Conservation (phyloP, 495 filamentous ascomycete genomes). For the Rostrohypoxylon terebratum region DNA sequence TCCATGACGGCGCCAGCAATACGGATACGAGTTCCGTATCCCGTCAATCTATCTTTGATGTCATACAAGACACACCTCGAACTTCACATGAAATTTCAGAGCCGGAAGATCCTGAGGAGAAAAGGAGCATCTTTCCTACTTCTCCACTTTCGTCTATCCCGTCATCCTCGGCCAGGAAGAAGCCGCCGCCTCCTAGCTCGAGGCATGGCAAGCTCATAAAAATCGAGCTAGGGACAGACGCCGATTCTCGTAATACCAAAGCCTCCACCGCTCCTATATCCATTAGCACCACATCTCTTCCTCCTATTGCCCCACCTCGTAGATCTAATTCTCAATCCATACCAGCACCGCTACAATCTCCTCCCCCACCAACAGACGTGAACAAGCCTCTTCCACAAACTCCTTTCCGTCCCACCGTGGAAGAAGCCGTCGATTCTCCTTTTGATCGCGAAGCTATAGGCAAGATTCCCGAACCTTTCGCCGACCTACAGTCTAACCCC, state of each 20-base stretch:
- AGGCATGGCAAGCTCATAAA: constrained; percentile 78
- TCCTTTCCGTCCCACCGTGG: constrained; percentile 55
- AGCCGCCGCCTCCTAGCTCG: constrained; percentile 68
- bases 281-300: constrained; percentile 40
- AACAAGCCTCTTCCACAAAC: constrained; percentile 64
- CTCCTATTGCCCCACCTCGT: constrained; percentile 40
- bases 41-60: constrained; percentile 59
- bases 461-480: constrained; percentile 54
- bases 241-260: constrained; percentile 36
- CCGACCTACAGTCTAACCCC: constrained; percentile 46
- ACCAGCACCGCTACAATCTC: constrained; percentile 19
- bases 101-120: constrained; percentile 56
- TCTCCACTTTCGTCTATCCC: constrained; percentile 38
- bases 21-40: constrained; percentile 62
- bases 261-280: constrained; percentile 42
- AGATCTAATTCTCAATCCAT: constrained; percentile 35
- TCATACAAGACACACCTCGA: constrained; percentile 58
- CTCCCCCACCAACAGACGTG: constrained; percentile 53
- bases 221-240: constrained; percentile 48
- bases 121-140: constrained; percentile 51
- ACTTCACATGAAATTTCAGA: constrained; percentile 61
- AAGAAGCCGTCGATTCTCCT: constrained; percentile 54
- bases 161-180: constrained; percentile 49
- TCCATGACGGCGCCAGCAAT: constrained; percentile 58
- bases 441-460: constrained; percentile 61